These are phyloP conservation scores for Ballota nigra DNA, from an alignment of 257 asterid species.

Conservation along the genomic window DNA sequence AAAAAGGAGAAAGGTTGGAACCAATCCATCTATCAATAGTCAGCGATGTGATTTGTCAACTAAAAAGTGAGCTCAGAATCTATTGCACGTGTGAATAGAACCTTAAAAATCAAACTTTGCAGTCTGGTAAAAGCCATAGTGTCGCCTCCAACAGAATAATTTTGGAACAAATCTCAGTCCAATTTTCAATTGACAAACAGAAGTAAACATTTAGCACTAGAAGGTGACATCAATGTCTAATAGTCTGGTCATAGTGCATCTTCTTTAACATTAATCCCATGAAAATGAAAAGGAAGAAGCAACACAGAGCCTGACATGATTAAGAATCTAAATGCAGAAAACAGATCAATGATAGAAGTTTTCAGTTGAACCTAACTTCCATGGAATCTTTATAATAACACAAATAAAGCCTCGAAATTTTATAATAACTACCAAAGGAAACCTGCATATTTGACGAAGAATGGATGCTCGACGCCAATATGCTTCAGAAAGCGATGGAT, in stretches of 20 bases:
- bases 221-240: constrained; percentile 1
- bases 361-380: not conserved
- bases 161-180: not conserved
- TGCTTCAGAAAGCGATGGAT: constrained; percentile 77
- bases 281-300: not conserved
- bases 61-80: not conserved
- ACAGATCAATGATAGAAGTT: not conserved
- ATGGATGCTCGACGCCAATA: constrained; percentile 67
- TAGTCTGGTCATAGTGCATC: not conserved
- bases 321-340: not conserved
- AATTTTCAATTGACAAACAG: not conserved
- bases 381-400: not conserved
- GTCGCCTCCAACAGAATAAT: not conserved
- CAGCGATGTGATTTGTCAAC: not conserved
- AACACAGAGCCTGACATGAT: not conserved
- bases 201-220: not conserved
- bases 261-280: not conserved
- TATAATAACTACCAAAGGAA: constrained; percentile 13
- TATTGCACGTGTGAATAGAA: not conserved
- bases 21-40: not conserved
- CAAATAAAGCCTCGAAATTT: not conserved
- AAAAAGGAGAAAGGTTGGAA: constrained; percentile 5
- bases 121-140: not conserved
- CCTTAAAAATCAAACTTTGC: not conserved
- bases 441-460: constrained; percentile 89